Percentiles rank a stretch among this genome's conserved stretches.
phyloP scores from a whole-genome alignment of 495 filamentous ascomycete species.

The Bacidia rubella region DNA sequence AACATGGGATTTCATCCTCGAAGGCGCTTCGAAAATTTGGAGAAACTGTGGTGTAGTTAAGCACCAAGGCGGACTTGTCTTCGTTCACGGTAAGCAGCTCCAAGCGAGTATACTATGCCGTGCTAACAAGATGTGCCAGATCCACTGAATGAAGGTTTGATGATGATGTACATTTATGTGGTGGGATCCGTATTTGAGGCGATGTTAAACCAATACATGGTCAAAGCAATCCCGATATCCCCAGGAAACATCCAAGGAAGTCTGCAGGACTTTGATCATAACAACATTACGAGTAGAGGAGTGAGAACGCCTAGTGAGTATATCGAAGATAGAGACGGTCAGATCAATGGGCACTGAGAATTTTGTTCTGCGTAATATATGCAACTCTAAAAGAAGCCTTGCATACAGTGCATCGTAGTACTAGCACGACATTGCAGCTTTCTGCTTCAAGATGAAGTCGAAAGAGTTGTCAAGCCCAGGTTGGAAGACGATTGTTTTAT shows the following conservation, averaged over 20 bases:
- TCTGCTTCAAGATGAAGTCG: too few relatives aligned
- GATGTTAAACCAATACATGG: constrained; percentile 1
- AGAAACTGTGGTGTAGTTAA: background rate
- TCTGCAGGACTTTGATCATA: too few relatives aligned
- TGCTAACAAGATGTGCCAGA: background rate
- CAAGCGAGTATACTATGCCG: background rate
- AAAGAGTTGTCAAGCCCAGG: too few relatives aligned
- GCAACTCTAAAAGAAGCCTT: too few relatives aligned
- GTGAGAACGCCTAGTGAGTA: too few relatives aligned
- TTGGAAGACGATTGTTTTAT: too few relatives aligned
- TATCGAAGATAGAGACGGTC: too few relatives aligned
- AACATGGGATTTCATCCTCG: background rate
- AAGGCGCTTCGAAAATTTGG: background rate
- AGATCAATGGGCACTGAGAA: too few relatives aligned
- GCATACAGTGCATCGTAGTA: too few relatives aligned
- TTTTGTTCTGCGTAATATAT: too few relatives aligned
- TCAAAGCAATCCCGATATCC: background rate
- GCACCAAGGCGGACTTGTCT: background rate
- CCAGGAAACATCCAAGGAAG: background rate
- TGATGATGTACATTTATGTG: constrained; percentile 2
- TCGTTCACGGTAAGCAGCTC: background rate
- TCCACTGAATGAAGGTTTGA: background rate
- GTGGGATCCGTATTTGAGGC: background rate
- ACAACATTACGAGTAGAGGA: too few relatives aligned
- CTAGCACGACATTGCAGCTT: too few relatives aligned